phyloP scores from a whole-genome alignment of 2,329 filamentous ascomycete species.

The Colletotrichum viniferum region DNA sequence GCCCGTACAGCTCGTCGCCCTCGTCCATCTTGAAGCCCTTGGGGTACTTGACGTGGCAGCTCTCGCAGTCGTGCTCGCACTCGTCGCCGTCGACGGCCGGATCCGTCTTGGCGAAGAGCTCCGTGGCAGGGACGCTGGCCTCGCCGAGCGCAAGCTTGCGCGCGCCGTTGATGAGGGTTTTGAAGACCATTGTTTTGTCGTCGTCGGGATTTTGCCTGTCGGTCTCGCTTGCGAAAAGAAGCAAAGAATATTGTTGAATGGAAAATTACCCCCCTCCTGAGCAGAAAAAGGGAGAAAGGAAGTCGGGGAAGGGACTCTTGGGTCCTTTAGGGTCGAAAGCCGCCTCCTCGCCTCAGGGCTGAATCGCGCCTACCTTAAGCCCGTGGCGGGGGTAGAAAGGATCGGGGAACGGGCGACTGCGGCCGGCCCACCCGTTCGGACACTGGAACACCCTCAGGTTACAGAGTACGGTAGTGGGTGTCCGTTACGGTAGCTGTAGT shows the following conservation, averaged over 20 bases:
- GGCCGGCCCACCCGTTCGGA: constrained; percentile 12
- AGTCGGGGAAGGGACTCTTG: neutral
- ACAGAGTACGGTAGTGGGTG: neutral
- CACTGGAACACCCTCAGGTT: neutral
- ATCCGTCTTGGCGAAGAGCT: constrained; percentile 76
- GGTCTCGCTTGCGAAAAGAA: neutral
- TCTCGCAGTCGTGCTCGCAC: constrained; percentile 85
- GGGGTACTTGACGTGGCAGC: constrained; percentile 81
- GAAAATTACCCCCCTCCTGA: neutral
- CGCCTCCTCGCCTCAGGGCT: neutral
- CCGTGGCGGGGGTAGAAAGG: neutral
- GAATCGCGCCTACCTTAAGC: neutral
- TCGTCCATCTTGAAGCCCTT: constrained; percentile 74
- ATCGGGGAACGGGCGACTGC: neutral
- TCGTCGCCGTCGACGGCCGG: constrained; percentile 85
- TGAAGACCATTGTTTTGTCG: constrained; percentile 46
- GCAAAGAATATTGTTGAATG: neutral
- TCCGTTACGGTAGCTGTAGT: neutral
- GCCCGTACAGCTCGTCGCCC: constrained; percentile 80
- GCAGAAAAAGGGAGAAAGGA: neutral
- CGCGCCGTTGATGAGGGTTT: constrained; percentile 42
- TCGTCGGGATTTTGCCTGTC: neutral
- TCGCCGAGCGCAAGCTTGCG: constrained; percentile 35
- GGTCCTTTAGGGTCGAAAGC: neutral
- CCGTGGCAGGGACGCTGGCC: constrained; percentile 27